Evolutionary conservation across 257 asterid species (phyloP), one percentile per base, ranked within the genome.

Genomic region (Penstemon davidsonii): DNA sequence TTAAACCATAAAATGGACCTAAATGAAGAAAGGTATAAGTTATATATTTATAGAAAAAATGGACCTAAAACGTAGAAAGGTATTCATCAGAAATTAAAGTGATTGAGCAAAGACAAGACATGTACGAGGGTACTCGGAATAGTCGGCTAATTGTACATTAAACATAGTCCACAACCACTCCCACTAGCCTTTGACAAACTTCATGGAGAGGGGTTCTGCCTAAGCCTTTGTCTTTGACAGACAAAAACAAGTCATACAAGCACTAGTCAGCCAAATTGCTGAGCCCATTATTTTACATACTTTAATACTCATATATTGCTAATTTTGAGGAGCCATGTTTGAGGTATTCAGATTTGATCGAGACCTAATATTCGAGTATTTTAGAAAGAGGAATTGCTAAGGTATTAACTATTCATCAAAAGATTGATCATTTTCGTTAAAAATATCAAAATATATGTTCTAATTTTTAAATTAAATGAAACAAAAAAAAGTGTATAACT

Each of bases 91-190:
- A 75, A 47, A 15, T 15, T 15, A 15, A 15, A 66, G 62, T 68
- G 66, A 66, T 67, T 60, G 68, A 64, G 74, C 72, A 57, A 66
- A 80, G 83, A 80, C 75, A 70, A 76, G 79, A 85, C 91, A 87
- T 64, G 83, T 71, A 83, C 76, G 87, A 84, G 96, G 86, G 80
- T 81, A 81, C 73, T 75, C 77, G 74, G 86, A 85, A 82, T 81
- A 81, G 71, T 75, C 77, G 74, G 86, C 54, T 75, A 56, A 68
- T 77, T 73, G 78, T n/a, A n/a, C n/a, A n/a, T n/a, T n/a, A n/a
- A n/a, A n/a, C n/a, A n/a, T n/a, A n/a, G n/a, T 67, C 75, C 82
- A 66, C 77, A 88, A 81, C 88, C 56, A 84, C 89, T 81, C 90
- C 90, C 91, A 86, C 89, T 74, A 72, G 49, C 57, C 70, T 70